These are phyloP conservation scores for Aspergillus versicolor DNA, from an alignment of 2,329 filamentous ascomycete genomes.

Conservation along the genomic window DNA sequence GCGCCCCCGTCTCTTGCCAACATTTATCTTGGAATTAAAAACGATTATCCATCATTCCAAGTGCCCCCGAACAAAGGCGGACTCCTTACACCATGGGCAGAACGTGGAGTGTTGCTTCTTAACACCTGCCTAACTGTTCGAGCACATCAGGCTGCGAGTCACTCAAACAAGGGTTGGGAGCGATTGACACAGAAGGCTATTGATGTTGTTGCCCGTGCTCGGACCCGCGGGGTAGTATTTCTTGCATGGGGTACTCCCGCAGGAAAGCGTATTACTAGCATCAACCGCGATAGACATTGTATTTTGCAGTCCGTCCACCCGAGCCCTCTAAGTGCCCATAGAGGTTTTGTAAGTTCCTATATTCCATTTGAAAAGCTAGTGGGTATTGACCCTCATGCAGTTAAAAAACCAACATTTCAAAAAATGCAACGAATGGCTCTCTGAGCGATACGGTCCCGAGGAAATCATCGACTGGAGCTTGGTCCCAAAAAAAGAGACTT, in stretches of 20 bases:
- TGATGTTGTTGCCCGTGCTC: constrained; percentile 75
- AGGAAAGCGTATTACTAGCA: constrained; percentile 70
- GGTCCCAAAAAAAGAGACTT: constrained; percentile 31
- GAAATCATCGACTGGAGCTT: constrained; percentile 83
- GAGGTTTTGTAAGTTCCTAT: constrained; percentile 67
- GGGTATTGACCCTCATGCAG: constrained; percentile 21
- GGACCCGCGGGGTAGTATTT: constrained; percentile 83
- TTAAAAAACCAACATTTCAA: constrained; percentile 48
- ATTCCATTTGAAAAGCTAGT: neutral
- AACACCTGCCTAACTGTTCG: constrained; percentile 95
- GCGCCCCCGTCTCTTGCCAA: constrained; percentile 90
- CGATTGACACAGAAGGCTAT: constrained; percentile 88
- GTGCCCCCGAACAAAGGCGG: constrained; percentile 75
- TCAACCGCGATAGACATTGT: constrained; percentile 72
- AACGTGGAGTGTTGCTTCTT: constrained; percentile 86
- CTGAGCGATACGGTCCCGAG: constrained; percentile 72
- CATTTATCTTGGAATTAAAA: constrained; percentile 85
- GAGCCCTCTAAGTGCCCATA: constrained; percentile 80
- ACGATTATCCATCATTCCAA: constrained; percentile 80
- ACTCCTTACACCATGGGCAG: constrained; percentile 88
- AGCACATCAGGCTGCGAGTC: constrained; percentile 81
- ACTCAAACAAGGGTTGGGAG: constrained; percentile 88
- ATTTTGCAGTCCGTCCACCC: constrained; percentile 88
- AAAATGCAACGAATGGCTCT: constrained; percentile 66
- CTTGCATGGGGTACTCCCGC: constrained; percentile 91